A percentile compares a stretch with the other conserved stretches of the same genome.
phyloP scores from a whole-genome alignment of 805 yeast genomes.

The Lipomyces starkeyi region DNA sequence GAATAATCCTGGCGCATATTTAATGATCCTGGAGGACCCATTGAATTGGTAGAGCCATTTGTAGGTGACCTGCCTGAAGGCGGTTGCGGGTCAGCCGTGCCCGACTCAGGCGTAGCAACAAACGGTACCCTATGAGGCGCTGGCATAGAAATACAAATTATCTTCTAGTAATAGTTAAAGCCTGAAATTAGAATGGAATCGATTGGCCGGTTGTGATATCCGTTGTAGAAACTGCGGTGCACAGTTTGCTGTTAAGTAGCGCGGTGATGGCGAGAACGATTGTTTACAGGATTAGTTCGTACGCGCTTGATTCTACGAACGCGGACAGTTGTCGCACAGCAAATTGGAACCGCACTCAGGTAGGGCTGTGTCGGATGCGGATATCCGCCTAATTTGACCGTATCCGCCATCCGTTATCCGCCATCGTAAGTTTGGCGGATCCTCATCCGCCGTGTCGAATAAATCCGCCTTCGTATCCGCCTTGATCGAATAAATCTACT shows the following conservation, averaged over 20 bases:
- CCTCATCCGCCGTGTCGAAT: too few species aligned
- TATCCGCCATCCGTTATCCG: too few species aligned
- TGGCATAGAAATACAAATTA: not conserved
- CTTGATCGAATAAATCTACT: too few species aligned
- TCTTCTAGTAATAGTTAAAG: not conserved
- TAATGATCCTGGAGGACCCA: conserved; percentile 2
- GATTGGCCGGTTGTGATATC: not conserved
- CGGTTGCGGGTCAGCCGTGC: not conserved
- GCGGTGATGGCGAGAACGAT: too few species aligned
- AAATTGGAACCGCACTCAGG: too few species aligned
- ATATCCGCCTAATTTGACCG: too few species aligned
- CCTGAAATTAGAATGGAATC: not conserved
- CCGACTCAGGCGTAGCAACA: not conserved
- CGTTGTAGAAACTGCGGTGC: not conserved
- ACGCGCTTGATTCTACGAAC: too few species aligned
- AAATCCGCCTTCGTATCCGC: too few species aligned
- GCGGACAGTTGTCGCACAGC: too few species aligned
- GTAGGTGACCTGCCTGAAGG: not conserved
- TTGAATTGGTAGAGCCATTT: not conserved
- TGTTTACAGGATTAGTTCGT: too few species aligned
- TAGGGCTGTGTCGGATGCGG: too few species aligned
- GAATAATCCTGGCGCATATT: not conserved
- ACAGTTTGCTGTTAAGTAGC: too few species aligned
- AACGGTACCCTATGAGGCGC: not conserved
- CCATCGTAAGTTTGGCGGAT: fast-evolving